Evolutionary conservation across 148 eudicot genomes (phyloP).

Genomic region (Gaultheria prostrata): DNA sequence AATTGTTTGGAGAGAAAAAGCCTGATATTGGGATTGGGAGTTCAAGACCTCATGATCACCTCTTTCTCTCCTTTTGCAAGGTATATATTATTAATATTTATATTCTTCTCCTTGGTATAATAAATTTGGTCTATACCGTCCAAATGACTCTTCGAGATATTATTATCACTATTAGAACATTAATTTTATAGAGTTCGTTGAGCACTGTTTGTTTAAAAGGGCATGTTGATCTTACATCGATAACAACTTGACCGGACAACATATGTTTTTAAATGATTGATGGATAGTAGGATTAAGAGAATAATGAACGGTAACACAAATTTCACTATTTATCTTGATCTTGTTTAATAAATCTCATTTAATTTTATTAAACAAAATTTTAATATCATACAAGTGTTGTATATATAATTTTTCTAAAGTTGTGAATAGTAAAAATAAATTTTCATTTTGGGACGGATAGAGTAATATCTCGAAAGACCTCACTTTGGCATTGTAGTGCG

Average conservation of each 20-base stretch:
- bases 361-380: background rate
- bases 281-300: background rate
- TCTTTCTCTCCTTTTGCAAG: constrained; percentile 69
- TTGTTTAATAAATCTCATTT: background rate
- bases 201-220: background rate
- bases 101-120: too few species aligned
- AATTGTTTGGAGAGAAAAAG: constrained; percentile 49
- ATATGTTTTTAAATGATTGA: too few species aligned
- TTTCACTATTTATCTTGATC: background rate
- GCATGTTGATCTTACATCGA: background rate
- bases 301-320: background rate
- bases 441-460: too few species aligned
- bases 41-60: constrained; percentile 50
- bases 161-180: background rate
- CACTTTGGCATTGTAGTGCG: background rate
- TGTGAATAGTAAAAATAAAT: too few species aligned
- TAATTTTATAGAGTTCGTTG: background rate
- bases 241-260: background rate
- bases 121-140: background rate
- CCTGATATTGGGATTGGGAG: constrained; percentile 74
- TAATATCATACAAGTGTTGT: too few species aligned
- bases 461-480: background rate
- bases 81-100: constrained; percentile 30
- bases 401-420: too few species aligned
- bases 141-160: background rate